Evolutionary conservation across 2,329 filamentous ascomycete genomes (phyloP).

Genomic region (Neonectria sp.): DNA sequence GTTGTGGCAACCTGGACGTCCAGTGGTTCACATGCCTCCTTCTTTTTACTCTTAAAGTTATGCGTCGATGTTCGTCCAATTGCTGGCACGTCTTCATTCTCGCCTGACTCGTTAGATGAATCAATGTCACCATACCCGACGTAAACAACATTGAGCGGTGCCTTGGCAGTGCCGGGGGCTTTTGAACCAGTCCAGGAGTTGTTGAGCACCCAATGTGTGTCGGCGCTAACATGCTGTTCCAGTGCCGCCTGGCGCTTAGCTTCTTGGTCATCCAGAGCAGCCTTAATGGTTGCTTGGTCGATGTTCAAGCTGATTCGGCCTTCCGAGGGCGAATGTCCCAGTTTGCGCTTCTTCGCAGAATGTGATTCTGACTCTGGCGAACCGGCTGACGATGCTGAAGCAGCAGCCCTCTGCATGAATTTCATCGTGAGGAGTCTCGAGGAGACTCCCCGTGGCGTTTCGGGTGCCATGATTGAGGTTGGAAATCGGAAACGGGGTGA

Average conservation of each 20-base stretch:
- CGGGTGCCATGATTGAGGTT: slow-evolving; percentile 58
- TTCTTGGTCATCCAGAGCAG: slow-evolving; percentile 77
- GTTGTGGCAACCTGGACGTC: background rate
- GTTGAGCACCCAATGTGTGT: slow-evolving; percentile 83
- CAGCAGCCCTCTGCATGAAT: slow-evolving; percentile 93
- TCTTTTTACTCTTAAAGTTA: slow-evolving; percentile 46
- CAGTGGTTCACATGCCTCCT: slow-evolving; percentile 47
- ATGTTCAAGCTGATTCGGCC: slow-evolving; percentile 56
- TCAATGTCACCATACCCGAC: slow-evolving; percentile 68
- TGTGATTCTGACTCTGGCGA: slow-evolving; percentile 65
- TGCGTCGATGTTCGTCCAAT: slow-evolving; percentile 56
- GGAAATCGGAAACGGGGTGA: background rate
- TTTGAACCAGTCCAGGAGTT: slow-evolving; percentile 52
- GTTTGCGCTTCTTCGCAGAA: slow-evolving; percentile 76
- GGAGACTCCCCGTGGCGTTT: slow-evolving; percentile 80
- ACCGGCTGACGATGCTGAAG: slow-evolving; percentile 65
- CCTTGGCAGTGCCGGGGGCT: slow-evolving; percentile 50
- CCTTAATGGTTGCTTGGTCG: slow-evolving; percentile 73
- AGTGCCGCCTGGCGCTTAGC: slow-evolving; percentile 73
- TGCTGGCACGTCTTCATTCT: slow-evolving; percentile 52
- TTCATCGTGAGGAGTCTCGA: slow-evolving; percentile 94
- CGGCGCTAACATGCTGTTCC: slow-evolving; percentile 75
- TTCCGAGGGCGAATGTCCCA: slow-evolving; percentile 56
- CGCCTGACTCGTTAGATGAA: slow-evolving; percentile 53
- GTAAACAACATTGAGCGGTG: slow-evolving; percentile 72